A percentile compares a stretch with the other conserved stretches of the same genome.
Conservation (phyloP, 106 monocot species). For the Allium cepa region DNA sequence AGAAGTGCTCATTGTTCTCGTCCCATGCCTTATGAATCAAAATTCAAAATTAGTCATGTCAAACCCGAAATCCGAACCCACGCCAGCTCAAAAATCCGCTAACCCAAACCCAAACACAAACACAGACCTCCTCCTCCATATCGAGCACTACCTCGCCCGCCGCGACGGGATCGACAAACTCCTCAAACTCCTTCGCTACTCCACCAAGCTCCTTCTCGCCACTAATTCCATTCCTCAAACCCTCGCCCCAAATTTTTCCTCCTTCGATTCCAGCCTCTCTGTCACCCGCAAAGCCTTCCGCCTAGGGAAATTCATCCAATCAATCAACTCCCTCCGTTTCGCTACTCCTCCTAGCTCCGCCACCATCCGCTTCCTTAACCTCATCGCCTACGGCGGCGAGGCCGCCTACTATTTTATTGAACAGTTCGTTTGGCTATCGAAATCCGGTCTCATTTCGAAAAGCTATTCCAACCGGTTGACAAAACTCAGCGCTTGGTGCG, state of each 20-base stretch:
- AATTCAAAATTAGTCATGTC: no score
- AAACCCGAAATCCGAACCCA: no score
- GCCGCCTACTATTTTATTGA: conserved; percentile 93
- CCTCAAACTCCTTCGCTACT: conserved; percentile 90
- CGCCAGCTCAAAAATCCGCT: no score
- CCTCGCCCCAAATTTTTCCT: conserved; percentile 39
- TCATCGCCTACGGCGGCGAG: conserved; percentile 79
- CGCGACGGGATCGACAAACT: conserved; percentile 98
- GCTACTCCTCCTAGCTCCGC: conserved; percentile 19
- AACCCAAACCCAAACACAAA: not conserved
- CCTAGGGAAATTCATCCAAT: conserved; percentile 92
- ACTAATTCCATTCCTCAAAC: conserved; percentile 22
- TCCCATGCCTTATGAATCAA: no score
- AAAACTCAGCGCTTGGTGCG: conserved; percentile 67
- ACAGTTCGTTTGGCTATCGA: conserved; percentile 88
- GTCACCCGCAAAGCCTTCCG: conserved; percentile 98
- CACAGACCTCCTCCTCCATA: conserved; percentile 84
- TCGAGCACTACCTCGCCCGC: conserved; percentile 84
- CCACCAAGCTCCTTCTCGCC: conserved; percentile 75
- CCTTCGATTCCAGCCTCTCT: conserved; percentile 92
- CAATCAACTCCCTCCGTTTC: conserved; percentile 75
- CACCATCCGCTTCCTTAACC: conserved; percentile 21
- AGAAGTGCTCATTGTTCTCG: no score
- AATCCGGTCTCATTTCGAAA: conserved; percentile 43
- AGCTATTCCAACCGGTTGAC: conserved; percentile 23